A percentile compares a stretch with the other conserved stretches of the same genome.
Conservation (phyloP, 139 green algal genomes). For the Closterium sp. region DNA sequence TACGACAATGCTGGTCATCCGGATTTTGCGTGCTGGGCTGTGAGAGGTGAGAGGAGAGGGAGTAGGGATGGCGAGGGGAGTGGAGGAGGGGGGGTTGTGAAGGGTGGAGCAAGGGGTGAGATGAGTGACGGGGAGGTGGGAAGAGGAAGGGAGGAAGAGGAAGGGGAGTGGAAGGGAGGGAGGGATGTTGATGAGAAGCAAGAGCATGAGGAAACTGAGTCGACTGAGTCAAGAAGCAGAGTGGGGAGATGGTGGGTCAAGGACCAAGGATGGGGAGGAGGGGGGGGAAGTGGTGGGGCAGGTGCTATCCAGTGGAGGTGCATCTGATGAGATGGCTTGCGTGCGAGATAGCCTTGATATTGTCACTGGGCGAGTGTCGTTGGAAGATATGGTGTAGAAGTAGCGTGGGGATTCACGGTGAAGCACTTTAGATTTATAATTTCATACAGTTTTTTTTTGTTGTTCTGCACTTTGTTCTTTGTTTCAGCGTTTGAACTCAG, state of each 20-base stretch:
- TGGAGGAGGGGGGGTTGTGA: background rate
- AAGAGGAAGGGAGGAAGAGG: background rate
- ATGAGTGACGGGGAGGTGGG: background rate
- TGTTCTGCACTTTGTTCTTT: too few species aligned
- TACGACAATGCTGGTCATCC: background rate
- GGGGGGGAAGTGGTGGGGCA: background rate
- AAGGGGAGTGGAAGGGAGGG: slow-evolving; percentile 10
- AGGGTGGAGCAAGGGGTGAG: background rate
- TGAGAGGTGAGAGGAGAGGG: background rate
- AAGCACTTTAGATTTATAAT: too few species aligned
- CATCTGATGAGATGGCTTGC: background rate
- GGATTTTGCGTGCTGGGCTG: background rate
- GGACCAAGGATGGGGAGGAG: background rate
- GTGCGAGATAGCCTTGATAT: background rate
- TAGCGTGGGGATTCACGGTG: background rate
- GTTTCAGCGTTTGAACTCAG: too few species aligned
- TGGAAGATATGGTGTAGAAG: background rate
- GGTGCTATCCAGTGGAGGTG: background rate
- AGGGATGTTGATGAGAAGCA: slow-evolving; percentile 1
- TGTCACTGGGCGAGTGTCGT: background rate
- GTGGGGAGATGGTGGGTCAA: background rate
- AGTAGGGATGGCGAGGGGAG: background rate
- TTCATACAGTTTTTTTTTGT: too few species aligned
- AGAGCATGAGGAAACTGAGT: background rate
- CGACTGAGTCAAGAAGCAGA: background rate